These are phyloP conservation scores for Bipolaris cookei DNA, from an alignment of 2,329 filamentous ascomycete genomes.

Conservation along the genomic window DNA sequence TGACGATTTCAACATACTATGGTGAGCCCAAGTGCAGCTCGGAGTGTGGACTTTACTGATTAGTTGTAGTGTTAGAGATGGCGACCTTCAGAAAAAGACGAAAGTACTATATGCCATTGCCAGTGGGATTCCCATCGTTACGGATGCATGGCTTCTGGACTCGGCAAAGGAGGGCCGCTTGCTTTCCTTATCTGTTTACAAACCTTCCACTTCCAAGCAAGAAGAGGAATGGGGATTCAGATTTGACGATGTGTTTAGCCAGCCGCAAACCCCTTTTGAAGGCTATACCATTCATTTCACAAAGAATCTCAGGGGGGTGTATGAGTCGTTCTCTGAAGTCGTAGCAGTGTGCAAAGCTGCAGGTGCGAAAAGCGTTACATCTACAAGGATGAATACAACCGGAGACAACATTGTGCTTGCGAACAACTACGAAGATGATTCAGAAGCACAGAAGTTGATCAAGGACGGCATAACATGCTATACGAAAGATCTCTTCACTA, in stretches of 20 bases:
- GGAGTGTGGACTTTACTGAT: constrained; percentile 18
- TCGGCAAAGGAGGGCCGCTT: constrained; percentile 47
- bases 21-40: constrained; percentile 28
- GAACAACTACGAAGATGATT: constrained; percentile 41
- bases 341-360: constrained; percentile 47
- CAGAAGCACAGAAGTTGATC: constrained; percentile 43
- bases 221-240: constrained; percentile 52
- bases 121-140: constrained; percentile 54
- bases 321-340: constrained; percentile 48
- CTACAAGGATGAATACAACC: constrained; percentile 31
- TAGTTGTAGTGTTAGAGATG: constrained; percentile 45
- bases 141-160: constrained; percentile 55
- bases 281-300: constrained; percentile 60
- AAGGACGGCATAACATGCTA: constrained; percentile 47
- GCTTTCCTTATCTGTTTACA: constrained; percentile 44
- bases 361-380: constrained; percentile 46
- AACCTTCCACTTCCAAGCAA: constrained; percentile 40
- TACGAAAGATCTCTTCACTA: constrained; percentile 52
- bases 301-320: constrained; percentile 43
- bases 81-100: constrained; percentile 50
- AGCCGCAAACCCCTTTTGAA: constrained; percentile 53
- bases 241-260: constrained; percentile 39
- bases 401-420: constrained; percentile 49
- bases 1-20: constrained; percentile 42
- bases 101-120: constrained; percentile 56